Percentiles rank a stretch among this genome's conserved stretches.
Conservation (phyloP, 495 filamentous ascomycete species). For the Amorphotheca resinae region DNA sequence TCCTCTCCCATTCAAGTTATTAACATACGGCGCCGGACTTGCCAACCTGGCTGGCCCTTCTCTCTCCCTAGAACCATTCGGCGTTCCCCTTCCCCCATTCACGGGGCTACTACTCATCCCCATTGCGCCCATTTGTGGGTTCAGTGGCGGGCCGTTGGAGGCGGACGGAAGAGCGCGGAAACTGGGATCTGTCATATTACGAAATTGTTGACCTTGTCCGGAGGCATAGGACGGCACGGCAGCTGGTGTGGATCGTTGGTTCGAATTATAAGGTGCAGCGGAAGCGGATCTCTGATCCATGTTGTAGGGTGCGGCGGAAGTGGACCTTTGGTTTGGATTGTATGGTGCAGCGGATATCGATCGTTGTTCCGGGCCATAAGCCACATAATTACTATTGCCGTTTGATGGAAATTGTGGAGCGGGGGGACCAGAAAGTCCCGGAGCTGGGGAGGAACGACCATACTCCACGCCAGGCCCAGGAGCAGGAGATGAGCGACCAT, state of each 20-base stretch:
- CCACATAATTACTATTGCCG: slow-evolving; percentile 8
- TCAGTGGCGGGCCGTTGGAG: slow-evolving; percentile 8
- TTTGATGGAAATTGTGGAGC: slow-evolving; percentile 1
- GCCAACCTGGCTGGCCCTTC: slow-evolving; percentile 6
- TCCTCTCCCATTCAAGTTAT: slow-evolving; percentile 6
- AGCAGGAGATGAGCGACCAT: slow-evolving; percentile 10
- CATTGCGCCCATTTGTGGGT: slow-evolving; percentile 1
- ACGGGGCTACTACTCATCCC: slow-evolving; percentile 7
- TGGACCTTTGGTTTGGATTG: slow-evolving; percentile 16
- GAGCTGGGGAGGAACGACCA: slow-evolving; percentile 2
- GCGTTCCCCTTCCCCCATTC: slow-evolving; percentile 1
- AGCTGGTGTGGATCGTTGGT: slow-evolving; percentile 16
- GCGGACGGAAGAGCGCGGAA: slow-evolving; percentile 12
- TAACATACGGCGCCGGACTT: slow-evolving; percentile 12
- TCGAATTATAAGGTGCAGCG: too few species aligned
- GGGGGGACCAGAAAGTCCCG: background rate
- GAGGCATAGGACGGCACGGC: slow-evolving; percentile 25
- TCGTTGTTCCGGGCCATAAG: slow-evolving; percentile 17
- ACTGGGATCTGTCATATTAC: slow-evolving; percentile 40
- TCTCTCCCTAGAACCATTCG: background rate
- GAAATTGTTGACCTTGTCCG: slow-evolving; percentile 28
- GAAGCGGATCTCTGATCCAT: too few species aligned
- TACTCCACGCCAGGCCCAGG: background rate
- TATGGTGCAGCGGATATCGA: slow-evolving; percentile 16
- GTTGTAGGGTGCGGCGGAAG: slow-evolving; percentile 19